Evolutionary conservation across 2,329 filamentous ascomycete species (phyloP).

Genomic region (Ramularia endophylla): DNA sequence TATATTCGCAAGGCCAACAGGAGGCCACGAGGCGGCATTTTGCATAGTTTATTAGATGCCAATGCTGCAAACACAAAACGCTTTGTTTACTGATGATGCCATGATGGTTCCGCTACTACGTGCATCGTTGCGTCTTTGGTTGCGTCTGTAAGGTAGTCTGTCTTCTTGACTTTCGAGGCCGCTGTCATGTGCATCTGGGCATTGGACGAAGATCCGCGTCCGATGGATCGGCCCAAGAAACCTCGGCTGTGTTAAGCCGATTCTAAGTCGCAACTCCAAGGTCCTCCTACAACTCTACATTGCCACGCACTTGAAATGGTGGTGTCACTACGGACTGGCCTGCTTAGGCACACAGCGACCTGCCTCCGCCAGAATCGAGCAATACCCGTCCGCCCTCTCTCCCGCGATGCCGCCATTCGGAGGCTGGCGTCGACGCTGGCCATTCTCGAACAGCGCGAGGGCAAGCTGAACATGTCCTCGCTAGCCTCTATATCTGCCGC

Average conservation of each 20-base stretch:
- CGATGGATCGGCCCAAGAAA: too few relatives aligned
- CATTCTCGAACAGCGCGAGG: constrained; percentile 86
- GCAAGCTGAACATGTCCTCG: constrained; percentile 67
- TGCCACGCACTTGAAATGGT: constrained; percentile 10
- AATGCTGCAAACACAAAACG: background rate
- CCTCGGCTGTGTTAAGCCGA: background rate
- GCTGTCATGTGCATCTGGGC: background rate
- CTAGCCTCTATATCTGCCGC: constrained; percentile 19
- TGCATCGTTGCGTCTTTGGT: too few relatives aligned
- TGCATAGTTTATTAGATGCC: constrained; percentile 2
- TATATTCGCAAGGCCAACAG: too few relatives aligned
- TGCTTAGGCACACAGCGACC: constrained; percentile 25
- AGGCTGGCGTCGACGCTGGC: constrained; percentile 82
- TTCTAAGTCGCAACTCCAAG: background rate
- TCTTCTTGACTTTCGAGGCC: background rate
- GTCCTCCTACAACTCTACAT: constrained; percentile 1
- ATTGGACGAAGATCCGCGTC: too few relatives aligned
- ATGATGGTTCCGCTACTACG: too few relatives aligned
- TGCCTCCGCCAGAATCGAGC: constrained; percentile 28
- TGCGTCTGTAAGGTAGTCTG: too few relatives aligned
- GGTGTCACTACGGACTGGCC: constrained; percentile 16
- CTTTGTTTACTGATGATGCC: background rate
- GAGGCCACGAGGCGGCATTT: background rate
- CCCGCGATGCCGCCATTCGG: constrained; percentile 52
- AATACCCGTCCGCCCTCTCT: constrained; percentile 34